These are phyloP conservation scores for Cercospora nicotianae DNA, from an alignment of 2,329 filamentous ascomycete species.

Conservation along the genomic window DNA sequence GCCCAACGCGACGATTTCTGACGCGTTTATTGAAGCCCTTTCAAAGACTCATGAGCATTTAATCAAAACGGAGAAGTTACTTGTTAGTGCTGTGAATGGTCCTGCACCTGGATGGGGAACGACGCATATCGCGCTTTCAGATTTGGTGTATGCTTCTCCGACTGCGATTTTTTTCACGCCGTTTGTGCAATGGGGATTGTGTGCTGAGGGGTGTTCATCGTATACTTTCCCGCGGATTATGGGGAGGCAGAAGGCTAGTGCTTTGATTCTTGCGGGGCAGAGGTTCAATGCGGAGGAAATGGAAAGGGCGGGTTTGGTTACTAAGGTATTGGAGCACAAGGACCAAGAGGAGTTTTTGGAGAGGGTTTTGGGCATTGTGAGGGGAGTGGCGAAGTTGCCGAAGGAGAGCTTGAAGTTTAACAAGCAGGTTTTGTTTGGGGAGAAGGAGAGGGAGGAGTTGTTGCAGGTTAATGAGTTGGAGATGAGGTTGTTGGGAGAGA, in stretches of 20 bases:
- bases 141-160: conserved; percentile 29
- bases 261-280: conserved; percentile 26
- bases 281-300: conserved; percentile 24
- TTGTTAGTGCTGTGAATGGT: conserved; percentile 28
- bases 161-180: conserved; percentile 31
- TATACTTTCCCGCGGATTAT: conserved; percentile 25
- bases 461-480: conserved; percentile 27
- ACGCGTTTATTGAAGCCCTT: conserved; percentile 21
- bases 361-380: conserved; percentile 26
- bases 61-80: conserved; percentile 27
- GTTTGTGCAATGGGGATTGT: conserved; percentile 31
- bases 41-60: conserved; percentile 23
- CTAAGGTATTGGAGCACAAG: conserved; percentile 23
- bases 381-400: conserved; percentile 25
- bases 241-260: conserved; percentile 28
- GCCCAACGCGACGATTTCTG: conserved; percentile 24
- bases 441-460: conserved; percentile 25
- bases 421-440: conserved; percentile 24
- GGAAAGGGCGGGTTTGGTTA: conserved; percentile 26
- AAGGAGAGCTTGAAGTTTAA: conserved; percentile 21
- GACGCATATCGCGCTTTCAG: conserved; percentile 24
- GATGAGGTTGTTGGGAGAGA: conserved; percentile 23
- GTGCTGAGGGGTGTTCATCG: conserved; percentile 29
- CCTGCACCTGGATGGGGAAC: conserved; percentile 26
- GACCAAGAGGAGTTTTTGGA: conserved; percentile 23